Evolutionary conservation across 2,329 filamentous ascomycete genomes (phyloP), one percentile per base, ranked within the genome.

Genomic region (Fusarium bactridioides): DNA sequence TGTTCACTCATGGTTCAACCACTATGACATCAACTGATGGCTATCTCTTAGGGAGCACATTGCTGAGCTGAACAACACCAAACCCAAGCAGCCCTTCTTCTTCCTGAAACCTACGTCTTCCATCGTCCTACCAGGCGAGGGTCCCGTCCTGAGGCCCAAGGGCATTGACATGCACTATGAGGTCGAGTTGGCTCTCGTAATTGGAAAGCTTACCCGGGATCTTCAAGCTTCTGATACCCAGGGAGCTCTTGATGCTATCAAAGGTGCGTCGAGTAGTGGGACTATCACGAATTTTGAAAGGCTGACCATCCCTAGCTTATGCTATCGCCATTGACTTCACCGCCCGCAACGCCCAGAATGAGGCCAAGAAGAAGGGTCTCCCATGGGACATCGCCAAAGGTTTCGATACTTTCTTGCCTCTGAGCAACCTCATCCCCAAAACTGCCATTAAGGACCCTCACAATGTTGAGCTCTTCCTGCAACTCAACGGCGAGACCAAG

Each of bases 331-430:
- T 99, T 78, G 96, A 99, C 84, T 97, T 99, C 94, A 99, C 96
- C 15, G 96, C 93, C 2, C 93, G 96, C 74, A 98, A 98, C 82
- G 90, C 94, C 11, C 96, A 99, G 84, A 93, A 97, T 77, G 94
- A 98, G 85, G 95, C 95, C 74, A 99, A 98, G 89, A 94, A 93
- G 84, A 97, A 82, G 86, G 94, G 96, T 40, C 90, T 98, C 21
- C 96, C 96, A 12, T 99, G 96, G 96, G 91, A 91, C 78, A 98
- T 98, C 74, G 92, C 94, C 76, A 99, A 99, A 86, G 96, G 96
- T 51, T 99, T 98, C 81, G 96, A 99, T 82, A 98, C 96, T 7
- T 99, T 99, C 86, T 87, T 97, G 57, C 96, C 96, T 65, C 88
- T 99, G 79, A 94, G 92, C 81, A 86, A 92, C 72, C 86, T 93